Conservation (phyloP, 2,329 filamentous ascomycete genomes). For the Colletotrichum sp. region DNA sequence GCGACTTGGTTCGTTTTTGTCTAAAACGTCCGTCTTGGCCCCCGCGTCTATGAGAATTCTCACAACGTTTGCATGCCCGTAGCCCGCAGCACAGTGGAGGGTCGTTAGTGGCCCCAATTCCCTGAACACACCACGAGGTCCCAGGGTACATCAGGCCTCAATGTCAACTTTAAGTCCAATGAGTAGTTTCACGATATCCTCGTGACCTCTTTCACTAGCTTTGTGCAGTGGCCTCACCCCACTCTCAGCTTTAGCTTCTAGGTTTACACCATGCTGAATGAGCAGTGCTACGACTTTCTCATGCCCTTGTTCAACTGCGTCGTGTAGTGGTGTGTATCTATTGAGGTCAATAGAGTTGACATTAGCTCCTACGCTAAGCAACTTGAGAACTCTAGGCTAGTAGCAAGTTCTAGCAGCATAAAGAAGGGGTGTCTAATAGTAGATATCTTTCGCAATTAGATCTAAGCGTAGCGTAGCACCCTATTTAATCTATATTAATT, state of each 20-base stretch:
- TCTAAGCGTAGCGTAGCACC: too few relatives aligned
- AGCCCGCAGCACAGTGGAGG: rapidly evolving
- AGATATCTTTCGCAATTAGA: not conserved
- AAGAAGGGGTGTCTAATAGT: not conserved
- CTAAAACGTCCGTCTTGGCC: not conserved
- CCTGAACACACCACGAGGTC: too few relatives aligned
- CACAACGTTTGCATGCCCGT: not conserved
- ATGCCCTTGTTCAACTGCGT: rapidly evolving
- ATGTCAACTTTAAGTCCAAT: rapidly evolving
- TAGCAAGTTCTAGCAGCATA: not conserved
- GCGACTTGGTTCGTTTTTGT: not conserved
- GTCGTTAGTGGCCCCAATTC: too few relatives aligned
- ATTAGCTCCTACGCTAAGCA: not conserved
- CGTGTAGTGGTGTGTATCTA: not conserved
- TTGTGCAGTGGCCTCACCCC: not conserved
- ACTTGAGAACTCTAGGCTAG: too few relatives aligned
- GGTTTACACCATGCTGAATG: not conserved
- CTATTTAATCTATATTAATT: too few relatives aligned
- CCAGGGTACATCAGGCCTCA: not conserved
- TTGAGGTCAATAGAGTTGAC: not conserved
- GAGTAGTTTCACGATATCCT: not conserved
- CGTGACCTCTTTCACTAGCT: rapidly evolving
- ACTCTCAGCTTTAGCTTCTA: rapidly evolving
- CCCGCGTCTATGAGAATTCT: rapidly evolving
- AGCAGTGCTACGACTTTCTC: not conserved